Percentiles rank a stretch among this genome's conserved stretches.
Evolutionary conservation across 208 protist genomes (phyloP).

Genomic region (Zelonia costaricensis): DNA sequence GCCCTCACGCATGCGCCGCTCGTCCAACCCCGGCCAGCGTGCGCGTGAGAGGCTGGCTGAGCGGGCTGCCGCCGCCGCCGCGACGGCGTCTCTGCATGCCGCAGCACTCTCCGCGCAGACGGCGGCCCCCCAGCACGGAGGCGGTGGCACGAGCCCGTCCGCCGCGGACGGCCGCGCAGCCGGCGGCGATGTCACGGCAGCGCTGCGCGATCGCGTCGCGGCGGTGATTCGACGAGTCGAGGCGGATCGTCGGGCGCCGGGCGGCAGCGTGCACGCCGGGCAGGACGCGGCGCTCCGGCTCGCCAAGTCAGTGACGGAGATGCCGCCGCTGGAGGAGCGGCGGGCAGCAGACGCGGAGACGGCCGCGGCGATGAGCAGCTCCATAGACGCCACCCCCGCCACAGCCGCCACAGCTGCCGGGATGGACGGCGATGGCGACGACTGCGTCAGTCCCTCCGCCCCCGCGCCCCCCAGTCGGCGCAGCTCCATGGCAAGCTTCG

Average conservation of each 20-base stretch:
- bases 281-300: too few relatives aligned
- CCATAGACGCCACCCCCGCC: not conserved
- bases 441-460: not conserved
- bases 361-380: too few relatives aligned
- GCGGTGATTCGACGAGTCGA: constrained; percentile 17
- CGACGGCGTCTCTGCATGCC: too few relatives aligned
- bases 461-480: too few relatives aligned
- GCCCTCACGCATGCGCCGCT: not conserved
- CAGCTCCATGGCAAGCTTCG: not conserved
- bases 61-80: not conserved
- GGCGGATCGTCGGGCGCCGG: not conserved
- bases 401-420: not conserved
- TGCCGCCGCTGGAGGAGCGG: too few relatives aligned
- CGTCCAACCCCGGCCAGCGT: not conserved
- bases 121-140: too few relatives aligned
- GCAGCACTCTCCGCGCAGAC: too few relatives aligned
- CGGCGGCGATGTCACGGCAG: not conserved
- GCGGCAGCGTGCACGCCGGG: not conserved
- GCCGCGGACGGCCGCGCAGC: too few relatives aligned
- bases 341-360: too few relatives aligned
- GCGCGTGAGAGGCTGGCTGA: not conserved
- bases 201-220: constrained; percentile 13
- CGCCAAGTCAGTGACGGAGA: too few relatives aligned
- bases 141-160: too few relatives aligned
- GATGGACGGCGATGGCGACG: too few relatives aligned